phyloP scores from a whole-genome alignment of 2,329 filamentous ascomycete genomes.

The Cordyceps cateniannulata region DNA sequence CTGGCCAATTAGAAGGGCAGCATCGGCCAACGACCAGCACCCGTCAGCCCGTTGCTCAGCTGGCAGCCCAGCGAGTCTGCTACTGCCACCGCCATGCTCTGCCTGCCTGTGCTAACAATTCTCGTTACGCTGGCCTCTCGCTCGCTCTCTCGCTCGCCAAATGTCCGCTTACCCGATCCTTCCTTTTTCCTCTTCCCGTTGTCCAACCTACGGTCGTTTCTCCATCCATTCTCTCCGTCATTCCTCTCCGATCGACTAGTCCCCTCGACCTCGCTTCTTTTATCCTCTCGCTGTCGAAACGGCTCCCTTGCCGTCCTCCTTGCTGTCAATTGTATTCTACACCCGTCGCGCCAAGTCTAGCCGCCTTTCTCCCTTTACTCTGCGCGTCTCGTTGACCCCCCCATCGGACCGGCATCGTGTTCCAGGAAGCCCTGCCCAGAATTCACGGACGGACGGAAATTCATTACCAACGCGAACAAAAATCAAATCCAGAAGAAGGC shows the following conservation, averaged over 20 bases:
- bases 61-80: not conserved
- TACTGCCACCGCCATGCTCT: not conserved
- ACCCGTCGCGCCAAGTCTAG: not conserved
- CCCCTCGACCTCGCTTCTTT: not conserved
- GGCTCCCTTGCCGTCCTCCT: not conserved
- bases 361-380: slow-evolving; percentile 4
- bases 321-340: not conserved
- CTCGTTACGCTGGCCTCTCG: slow-evolving; percentile 9
- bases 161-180: slow-evolving; percentile 6
- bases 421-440: not conserved
- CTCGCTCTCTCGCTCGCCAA: slow-evolving; percentile 8
- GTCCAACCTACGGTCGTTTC: not conserved
- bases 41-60: not conserved
- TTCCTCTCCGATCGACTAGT: not conserved
- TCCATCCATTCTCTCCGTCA: slow-evolving; percentile 3
- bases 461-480: not conserved
- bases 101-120: not conserved
- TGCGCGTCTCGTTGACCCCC: slow-evolving; percentile 7
- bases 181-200: not conserved
- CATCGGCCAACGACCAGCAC: not conserved
- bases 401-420: not conserved
- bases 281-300: not conserved
- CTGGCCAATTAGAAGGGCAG: not conserved
- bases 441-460: not conserved
- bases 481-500: not conserved